These are phyloP conservation scores for Kurtzmaniella quercitrusa DNA, from an alignment of 1,139 yeast species.

Conservation along the genomic window DNA sequence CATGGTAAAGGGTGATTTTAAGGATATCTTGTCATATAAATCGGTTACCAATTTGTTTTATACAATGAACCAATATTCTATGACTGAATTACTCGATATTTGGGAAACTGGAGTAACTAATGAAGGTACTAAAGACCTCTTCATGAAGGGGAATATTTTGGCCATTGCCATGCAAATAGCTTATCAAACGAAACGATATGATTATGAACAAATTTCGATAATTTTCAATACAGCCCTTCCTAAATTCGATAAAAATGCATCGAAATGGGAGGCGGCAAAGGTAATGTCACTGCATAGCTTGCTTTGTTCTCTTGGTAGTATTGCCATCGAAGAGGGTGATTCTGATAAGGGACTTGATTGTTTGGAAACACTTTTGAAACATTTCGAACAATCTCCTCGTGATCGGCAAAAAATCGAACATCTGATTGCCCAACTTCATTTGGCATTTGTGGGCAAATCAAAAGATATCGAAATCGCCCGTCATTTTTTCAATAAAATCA, in stretches of 20 bases:
- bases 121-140: conserved; percentile 22
- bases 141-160: conserved; percentile 54
- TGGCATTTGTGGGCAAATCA: conserved; percentile 78
- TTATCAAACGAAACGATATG: conserved; percentile 54
- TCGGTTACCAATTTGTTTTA: conserved; percentile 21
- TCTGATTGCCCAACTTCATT: conserved; percentile 56
- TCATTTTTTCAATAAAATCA: conserved; percentile 69
- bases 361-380: conserved; percentile 33
- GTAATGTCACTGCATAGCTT: conserved; percentile 22
- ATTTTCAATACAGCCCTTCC: conserved; percentile 21
- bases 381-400: conserved; percentile 16
- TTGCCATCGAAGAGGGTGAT: conserved; percentile 38
- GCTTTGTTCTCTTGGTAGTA: conserved; percentile 36
- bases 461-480: conserved; percentile 69
- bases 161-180: conserved; percentile 72
- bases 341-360: conserved; percentile 37
- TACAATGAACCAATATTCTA: conserved; percentile 34
- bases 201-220: conserved; percentile 51
- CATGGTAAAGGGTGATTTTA: conserved; percentile 30
- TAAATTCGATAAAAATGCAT: neutral
- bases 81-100: conserved; percentile 32
- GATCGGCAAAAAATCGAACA: conserved; percentile 16
- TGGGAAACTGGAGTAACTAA: conserved; percentile 45
- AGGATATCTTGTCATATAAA: conserved; percentile 17
- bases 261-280: neutral